These are phyloP conservation scores for Elsinoe perseae DNA, from an alignment of 2,329 filamentous ascomycete genomes.

Conservation along the genomic window DNA sequence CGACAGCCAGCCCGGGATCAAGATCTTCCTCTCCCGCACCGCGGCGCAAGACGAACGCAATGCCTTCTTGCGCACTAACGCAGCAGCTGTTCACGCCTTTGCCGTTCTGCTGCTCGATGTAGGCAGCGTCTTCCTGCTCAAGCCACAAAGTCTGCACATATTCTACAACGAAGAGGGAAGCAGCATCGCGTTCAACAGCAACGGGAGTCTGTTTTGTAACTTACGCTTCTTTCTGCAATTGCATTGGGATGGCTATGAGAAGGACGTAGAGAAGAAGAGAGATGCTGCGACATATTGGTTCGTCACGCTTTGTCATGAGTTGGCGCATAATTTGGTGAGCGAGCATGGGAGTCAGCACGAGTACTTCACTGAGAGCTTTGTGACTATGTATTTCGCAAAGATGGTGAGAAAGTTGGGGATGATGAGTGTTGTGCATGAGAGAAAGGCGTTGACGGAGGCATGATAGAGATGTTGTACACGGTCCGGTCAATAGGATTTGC, in stretches of 20 bases:
- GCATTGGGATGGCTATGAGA: conserved; percentile 48
- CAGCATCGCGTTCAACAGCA: conserved; percentile 87
- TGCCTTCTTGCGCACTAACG: conserved; percentile 55
- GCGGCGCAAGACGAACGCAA: conserved; percentile 41
- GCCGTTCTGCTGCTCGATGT: conserved; percentile 61
- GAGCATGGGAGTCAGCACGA: conserved; percentile 72
- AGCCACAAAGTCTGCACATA: conserved; percentile 64
- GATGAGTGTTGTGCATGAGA: not conserved
- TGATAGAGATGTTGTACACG: not conserved
- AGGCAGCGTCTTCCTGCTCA: conserved; percentile 63
- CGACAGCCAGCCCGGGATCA: conserved; percentile 62
- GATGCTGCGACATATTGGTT: conserved; percentile 84
- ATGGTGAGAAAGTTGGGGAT: conserved; percentile 51
- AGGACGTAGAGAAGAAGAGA: conserved; percentile 43
- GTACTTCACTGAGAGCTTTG: conserved; percentile 77
- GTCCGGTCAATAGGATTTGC: not conserved
- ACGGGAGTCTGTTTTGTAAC: conserved; percentile 88
- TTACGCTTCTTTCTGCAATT: conserved; percentile 76
- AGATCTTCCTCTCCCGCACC: conserved; percentile 60
- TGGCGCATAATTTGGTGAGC: conserved; percentile 84
- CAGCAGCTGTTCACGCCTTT: conserved; percentile 59
- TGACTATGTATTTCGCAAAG: conserved; percentile 66
- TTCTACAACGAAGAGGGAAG: conserved; percentile 73
- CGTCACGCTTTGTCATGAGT: conserved; percentile 89
- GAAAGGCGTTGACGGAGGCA: not conserved